Base-by-base conservation (phyloP, 768 basidiomycete species). In the Phanerochaete sordida region DNA sequence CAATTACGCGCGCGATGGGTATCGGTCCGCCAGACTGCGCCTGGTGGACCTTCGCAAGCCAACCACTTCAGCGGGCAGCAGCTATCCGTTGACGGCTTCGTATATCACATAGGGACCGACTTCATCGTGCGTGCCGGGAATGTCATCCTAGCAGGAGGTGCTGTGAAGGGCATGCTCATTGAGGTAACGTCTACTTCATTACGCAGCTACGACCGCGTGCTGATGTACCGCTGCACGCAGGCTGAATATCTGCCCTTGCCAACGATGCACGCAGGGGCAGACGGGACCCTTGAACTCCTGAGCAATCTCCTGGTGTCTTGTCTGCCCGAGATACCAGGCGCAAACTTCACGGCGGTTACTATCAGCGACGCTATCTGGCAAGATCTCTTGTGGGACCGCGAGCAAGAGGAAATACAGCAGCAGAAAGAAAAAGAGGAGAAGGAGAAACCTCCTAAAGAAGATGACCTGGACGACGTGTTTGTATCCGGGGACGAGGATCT, bases 221-320 rank as follows among this genome's bases (percentile, higher is more conserved):
- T 39, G 56, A 66, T 31, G 55, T 30, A 12, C 33, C 65, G 26
- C n/a, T 50, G 31, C 31, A 37, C 59, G 8, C 43, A 91, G 91
- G 91, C 89, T 7, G 91, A 93, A 70, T 93, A 93, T 69, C 81
- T 92, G 16, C 91, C 91, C 2, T 75, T 93, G 13, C 86, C 90
- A 1, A 80, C 80, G 35, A 79, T 91, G 59, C 84, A 83, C 58
- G 82, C 85, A 53, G 76, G 80, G 0, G 78, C 81, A 13, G 87
- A 89, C 55, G 86, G 86, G 35, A 86, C 86, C 2, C 87, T 88
- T 2, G 86, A 88, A 60, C 77, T 93, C 13, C 74, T 93, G 12
- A 89, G 88, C 3, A 87, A 90, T 67, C 77, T 93, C 24, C 75
- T 93, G 27, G 81, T 87, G 21, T 88, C 90, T 0, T 79, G 92